Conservation (phyloP, 1,284 basidiomycete genomes). For the Ganoderma leucocontextum region DNA sequence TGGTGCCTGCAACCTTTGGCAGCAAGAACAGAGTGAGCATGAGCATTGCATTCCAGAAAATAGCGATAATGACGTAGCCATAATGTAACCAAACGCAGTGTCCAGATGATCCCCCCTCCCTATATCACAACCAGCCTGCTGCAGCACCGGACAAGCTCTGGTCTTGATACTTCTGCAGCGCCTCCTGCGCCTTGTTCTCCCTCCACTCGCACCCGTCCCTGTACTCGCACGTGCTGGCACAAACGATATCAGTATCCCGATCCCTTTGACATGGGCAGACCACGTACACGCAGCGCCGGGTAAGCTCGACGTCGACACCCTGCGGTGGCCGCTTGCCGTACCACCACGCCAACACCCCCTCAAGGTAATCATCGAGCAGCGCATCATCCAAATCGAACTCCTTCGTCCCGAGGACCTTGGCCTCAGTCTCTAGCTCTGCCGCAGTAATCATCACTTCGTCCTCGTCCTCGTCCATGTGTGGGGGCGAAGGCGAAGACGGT, state of each 20-base stretch:
- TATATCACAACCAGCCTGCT: conserved; percentile 7
- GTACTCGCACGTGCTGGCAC: conserved; percentile 80
- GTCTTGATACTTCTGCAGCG: conserved; percentile 19
- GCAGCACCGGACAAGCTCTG: not conserved
- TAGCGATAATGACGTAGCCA: not conserved
- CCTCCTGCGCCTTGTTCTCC: conserved; percentile 66
- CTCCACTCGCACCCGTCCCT: conserved; percentile 85
- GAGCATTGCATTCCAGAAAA: not conserved
- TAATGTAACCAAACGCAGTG: not conserved
- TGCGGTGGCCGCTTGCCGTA: conserved; percentile 67
- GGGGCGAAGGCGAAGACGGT: conserved; percentile 17
- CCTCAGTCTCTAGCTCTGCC: conserved; percentile 31
- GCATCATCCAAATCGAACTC: conserved; percentile 65
- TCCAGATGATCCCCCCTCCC: not conserved
- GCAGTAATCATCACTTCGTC: conserved; percentile 28
- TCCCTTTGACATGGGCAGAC: not conserved
- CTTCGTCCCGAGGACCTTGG: conserved; percentile 71
- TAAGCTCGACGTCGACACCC: conserved; percentile 72
- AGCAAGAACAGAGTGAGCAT: not conserved
- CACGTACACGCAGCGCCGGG: conserved; percentile 75
- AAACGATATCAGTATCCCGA: conserved; percentile 8
- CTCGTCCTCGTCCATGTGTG: conserved; percentile 20
- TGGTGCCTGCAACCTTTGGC: not conserved
- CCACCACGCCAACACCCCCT: conserved; percentile 77
- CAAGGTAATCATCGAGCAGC: conserved; percentile 66